A percentile compares a stretch with the other conserved stretches of the same genome.
Conservation (phyloP, 2,329 filamentous ascomycete species). For the Byssoonygena ceratinophila region DNA sequence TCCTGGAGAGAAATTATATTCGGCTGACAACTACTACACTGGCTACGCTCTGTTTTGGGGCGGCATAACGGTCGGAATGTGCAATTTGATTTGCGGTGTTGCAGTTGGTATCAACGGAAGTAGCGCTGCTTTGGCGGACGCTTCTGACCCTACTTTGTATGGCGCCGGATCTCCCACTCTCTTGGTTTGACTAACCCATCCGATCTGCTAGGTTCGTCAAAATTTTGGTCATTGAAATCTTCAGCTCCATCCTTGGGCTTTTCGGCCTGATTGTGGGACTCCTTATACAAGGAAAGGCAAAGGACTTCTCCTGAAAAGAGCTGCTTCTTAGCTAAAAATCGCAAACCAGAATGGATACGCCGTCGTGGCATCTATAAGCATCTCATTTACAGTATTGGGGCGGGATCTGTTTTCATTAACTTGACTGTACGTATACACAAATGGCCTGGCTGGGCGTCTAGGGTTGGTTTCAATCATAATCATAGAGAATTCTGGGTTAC, state of each 20-base stretch:
- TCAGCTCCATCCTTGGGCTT: constrained; percentile 91
- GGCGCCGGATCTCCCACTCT: constrained; percentile 28
- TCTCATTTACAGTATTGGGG: background rate
- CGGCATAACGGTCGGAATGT: constrained; percentile 84
- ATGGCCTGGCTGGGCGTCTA: constrained; percentile 5
- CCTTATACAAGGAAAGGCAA: constrained; percentile 72
- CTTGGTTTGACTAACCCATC: background rate
- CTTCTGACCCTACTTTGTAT: constrained; percentile 79
- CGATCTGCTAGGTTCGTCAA: constrained; percentile 68
- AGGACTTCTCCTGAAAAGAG: constrained; percentile 48
- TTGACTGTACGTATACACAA: background rate
- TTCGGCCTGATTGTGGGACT: constrained; percentile 95
- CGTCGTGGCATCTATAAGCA: background rate
- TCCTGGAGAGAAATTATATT: constrained; percentile 54
- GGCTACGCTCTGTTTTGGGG: constrained; percentile 95
- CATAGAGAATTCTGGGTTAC: constrained; percentile 21
- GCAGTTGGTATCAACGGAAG: constrained; percentile 97
- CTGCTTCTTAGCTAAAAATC: background rate
- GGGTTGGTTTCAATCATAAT: constrained; percentile 23
- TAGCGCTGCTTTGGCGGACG: constrained; percentile 90
- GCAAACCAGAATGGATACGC: background rate
- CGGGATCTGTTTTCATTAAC: background rate
- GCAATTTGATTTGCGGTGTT: constrained; percentile 91
- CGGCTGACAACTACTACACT: constrained; percentile 76
- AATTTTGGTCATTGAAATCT: constrained; percentile 98